These are phyloP conservation scores for Euphorbia peplus DNA, from an alignment of 345 rosid species.

Conservation along the genomic window DNA sequence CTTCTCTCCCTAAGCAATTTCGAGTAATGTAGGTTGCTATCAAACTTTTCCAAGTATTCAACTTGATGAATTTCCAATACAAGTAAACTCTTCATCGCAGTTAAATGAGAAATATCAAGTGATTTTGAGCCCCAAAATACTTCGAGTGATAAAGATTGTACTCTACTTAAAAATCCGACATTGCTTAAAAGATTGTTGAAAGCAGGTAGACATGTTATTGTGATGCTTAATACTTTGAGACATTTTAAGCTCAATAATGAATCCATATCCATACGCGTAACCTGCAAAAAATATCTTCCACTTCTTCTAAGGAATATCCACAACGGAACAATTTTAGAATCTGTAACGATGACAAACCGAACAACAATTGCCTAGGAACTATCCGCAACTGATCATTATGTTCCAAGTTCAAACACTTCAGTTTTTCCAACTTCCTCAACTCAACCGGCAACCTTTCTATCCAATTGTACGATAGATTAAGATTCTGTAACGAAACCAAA, in stretches of 20 bases:
- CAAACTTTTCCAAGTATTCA: not conserved
- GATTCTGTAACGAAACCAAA: not conserved
- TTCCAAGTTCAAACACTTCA: slow-evolving; percentile 5
- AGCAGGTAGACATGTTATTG: not conserved
- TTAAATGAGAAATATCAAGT: not conserved
- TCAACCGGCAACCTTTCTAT: not conserved
- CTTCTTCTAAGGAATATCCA: not conserved
- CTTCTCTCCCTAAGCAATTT: not conserved
- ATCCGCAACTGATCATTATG: too few relatives aligned
- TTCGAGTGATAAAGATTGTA: not conserved
- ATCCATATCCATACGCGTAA: not conserved
- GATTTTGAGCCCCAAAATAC: not conserved
- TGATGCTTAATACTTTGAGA: not conserved
- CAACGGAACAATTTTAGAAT: not conserved
- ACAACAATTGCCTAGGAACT: not conserved
- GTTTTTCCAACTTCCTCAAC: not conserved
- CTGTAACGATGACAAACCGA: not conserved
- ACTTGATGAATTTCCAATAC: not conserved
- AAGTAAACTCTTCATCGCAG: not conserved
- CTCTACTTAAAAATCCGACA: not conserved
- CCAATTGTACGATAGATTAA: too few relatives aligned
- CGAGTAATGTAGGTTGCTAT: too few relatives aligned
- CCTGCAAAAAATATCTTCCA: not conserved
- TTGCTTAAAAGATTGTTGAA: not conserved
- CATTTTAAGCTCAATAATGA: not conserved